Evolutionary conservation across 257 asterid genomes (phyloP).

Genomic region (Dorcoceras hygrometricum): DNA sequence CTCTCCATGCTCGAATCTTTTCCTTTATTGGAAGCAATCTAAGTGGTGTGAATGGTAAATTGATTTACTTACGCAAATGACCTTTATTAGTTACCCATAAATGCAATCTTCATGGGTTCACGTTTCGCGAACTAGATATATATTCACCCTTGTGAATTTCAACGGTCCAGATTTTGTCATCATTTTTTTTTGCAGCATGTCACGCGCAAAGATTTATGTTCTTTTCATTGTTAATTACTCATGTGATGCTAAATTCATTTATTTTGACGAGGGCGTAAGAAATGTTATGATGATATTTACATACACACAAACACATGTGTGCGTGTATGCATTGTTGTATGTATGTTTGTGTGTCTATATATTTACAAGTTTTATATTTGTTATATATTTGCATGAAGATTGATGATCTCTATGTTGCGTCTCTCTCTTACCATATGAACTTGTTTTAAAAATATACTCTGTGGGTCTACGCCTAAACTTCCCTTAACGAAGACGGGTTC

Average conservation of each 20-base stretch:
- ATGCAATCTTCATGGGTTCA: conserved; percentile 10
- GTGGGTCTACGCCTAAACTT: too few species aligned
- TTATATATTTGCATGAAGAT: too few species aligned
- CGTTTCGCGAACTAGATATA: conserved; percentile 1
- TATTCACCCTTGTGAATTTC: neutral
- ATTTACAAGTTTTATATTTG: too few species aligned
- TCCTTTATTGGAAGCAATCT: conserved; percentile 15
- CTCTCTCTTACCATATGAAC: neutral
- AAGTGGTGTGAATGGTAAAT: conserved; percentile 26
- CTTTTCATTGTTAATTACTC: neutral
- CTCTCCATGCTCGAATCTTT: conserved; percentile 20
- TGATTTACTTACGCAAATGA: conserved; percentile 18
- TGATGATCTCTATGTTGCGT: too few species aligned
- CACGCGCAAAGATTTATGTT: neutral
- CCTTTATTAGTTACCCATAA: conserved; percentile 19
- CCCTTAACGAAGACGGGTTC: too few species aligned
- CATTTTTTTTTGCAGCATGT: neutral
- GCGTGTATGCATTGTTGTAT: too few species aligned
- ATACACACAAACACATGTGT: too few species aligned
- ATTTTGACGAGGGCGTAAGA: neutral
- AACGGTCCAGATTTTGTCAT: conserved; percentile 5
- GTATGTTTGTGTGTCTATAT: neutral
- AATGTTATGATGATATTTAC: neutral
- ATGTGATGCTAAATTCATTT: too few species aligned
- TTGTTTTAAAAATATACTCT: neutral